These are phyloP conservation scores for Thelephora terrestris DNA, from an alignment of 1,284 basidiomycete species.

Conservation along the genomic window DNA sequence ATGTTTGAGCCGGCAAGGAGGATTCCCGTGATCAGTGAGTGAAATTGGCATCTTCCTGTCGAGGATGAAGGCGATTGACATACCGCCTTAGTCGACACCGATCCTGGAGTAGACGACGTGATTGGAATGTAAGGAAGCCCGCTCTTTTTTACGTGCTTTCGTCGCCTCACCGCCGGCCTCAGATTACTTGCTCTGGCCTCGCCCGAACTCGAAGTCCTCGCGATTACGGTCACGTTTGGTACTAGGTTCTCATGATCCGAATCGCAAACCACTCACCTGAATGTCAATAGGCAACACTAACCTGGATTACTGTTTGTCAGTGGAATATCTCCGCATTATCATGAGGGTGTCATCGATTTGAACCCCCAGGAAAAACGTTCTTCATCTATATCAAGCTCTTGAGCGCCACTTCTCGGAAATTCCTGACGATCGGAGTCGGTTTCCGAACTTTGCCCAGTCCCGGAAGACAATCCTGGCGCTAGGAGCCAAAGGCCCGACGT, in stretches of 20 bases:
- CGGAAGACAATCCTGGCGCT: constrained; percentile 53
- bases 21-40: constrained; percentile 51
- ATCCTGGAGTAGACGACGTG: constrained; percentile 89
- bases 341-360: constrained; percentile 16
- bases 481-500: constrained; percentile 66
- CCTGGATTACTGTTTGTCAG: constrained; percentile 47
- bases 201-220: constrained; percentile 69
- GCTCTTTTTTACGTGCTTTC: constrained; percentile 14
- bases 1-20: constrained; percentile 8
- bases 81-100: constrained; percentile 53
- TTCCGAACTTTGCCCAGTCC: constrained; percentile 43
- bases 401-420: constrained; percentile 50
- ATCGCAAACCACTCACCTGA: constrained; percentile 4
- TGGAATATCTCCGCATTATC: constrained; percentile 4
- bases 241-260: constrained; percentile 14
- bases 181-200: constrained; percentile 63
- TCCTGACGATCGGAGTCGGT: constrained; percentile 47
- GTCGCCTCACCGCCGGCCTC: constrained; percentile 2
- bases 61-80: neutral
- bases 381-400: constrained; percentile 71
- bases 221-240: constrained; percentile 75
- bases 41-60: neutral
- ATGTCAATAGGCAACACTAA: constrained; percentile 57
- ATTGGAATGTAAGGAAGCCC: constrained; percentile 50
- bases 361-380: constrained; percentile 50